Base-by-base conservation (phyloP, 345 rosid species). In the Crucihimalaya himalaica region DNA sequence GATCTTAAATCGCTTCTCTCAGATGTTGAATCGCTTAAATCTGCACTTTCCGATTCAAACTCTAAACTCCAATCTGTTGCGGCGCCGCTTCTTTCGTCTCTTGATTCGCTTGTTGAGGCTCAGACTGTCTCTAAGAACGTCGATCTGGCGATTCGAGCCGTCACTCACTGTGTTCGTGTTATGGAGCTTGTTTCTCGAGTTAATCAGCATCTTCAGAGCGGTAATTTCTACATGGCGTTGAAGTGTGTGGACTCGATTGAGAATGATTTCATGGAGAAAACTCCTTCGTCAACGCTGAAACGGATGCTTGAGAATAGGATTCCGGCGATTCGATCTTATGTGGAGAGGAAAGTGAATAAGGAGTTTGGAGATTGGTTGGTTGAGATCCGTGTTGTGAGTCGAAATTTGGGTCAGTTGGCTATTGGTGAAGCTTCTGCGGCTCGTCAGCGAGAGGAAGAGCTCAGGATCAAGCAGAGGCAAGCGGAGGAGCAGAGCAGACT, bases 1-100 rank as follows among this genome's bases (percentile, higher is more conserved):
- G 98, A 91, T 75, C 98, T 94, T 68, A 91, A 96, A 79, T 94
- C 98, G 53, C 90, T 94, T 39, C 93, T 94, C 80, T 94, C 97
- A 51, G 98, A 94, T 71, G 98, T 91, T 56, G 98, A 94, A 32
- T 88, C 90, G 4, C 90, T 94, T 56, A 94, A 94, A 79, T 88
- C 98, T 54, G 79, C 98, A 15, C 93, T 94, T 40, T 86, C 84
- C 35, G 97, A 89, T 62, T 94, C 98, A 39, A 91, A 94, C 78
- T 87, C 92, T 27, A 85, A 83, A 55, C 97, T 94, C 71, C 97
- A 91, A 78, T 81, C 85, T 54, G 95, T 92, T 8, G 93, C 96
- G 11, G 81, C 82, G 7, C 97, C 98, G 66, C 97, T 94, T 61
- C 85, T 94, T 29, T 32, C 83, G 6, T 80, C 90, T 8, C 96